Conservation (phyloP, 1,284 basidiomycete genomes). For the Termitomyces sp. region DNA sequence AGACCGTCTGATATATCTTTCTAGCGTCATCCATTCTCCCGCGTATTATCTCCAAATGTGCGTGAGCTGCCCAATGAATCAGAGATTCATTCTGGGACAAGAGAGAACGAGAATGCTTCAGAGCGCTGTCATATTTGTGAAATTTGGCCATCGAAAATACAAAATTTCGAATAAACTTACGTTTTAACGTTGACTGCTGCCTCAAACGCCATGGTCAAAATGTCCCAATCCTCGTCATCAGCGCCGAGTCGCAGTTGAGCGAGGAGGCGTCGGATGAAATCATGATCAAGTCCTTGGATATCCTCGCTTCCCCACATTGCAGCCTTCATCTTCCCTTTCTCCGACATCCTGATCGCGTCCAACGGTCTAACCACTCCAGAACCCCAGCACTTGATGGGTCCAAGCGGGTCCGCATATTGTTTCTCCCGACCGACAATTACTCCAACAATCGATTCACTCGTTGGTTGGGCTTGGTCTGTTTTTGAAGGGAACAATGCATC, state of each 20-base stretch:
- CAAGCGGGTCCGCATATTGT: conserved; percentile 55
- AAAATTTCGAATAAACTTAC: conserved; percentile 32
- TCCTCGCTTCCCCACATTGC: conserved; percentile 49
- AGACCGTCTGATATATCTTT: conserved; percentile 75
- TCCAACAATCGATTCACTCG: conserved; percentile 58
- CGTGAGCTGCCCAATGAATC: conserved; percentile 77
- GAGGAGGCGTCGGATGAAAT: conserved; percentile 53
- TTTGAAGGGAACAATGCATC: conserved; percentile 49
- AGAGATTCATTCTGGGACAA: conserved; percentile 69
- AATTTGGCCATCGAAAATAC: background rate
- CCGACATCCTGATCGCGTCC: conserved; percentile 34
- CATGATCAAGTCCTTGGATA: conserved; percentile 40
- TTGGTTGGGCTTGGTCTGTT: conserved; percentile 26
- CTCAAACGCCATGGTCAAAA: conserved; percentile 63
- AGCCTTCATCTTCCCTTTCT: conserved; percentile 29
- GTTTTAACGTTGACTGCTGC: conserved; percentile 53
- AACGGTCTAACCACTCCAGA: conserved; percentile 47
- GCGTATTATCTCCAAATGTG: conserved; percentile 71
- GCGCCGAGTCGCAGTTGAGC: conserved; percentile 42
- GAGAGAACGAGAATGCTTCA: conserved; percentile 69
- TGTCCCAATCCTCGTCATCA: conserved; percentile 60
- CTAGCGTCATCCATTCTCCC: conserved; percentile 71
- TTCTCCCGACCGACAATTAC: conserved; percentile 61
- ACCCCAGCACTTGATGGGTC: conserved; percentile 64
- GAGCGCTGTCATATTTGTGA: conserved; percentile 42